Base-by-base conservation (phyloP, 768 basidiomycete species). In the Epithele typhae region DNA sequence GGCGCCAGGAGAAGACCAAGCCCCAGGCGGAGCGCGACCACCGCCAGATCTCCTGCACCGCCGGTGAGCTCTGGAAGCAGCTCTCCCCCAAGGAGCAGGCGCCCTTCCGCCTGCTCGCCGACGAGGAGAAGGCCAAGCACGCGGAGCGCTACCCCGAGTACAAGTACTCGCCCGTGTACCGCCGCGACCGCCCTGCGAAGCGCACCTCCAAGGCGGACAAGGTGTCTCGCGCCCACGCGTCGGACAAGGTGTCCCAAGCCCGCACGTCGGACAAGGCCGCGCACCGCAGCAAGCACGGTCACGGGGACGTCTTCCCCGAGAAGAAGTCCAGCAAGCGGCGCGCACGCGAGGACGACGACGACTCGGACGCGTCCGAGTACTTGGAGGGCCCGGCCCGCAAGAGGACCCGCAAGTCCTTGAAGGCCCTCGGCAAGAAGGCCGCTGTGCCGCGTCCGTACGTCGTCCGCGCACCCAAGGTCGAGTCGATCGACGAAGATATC, bases 1-100 rank as follows among this genome's bases (percentile, higher is more conserved):
- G 86, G 67, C 73, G 69, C 43, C 76, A 76, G 54, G 66, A 71
- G 9, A 68, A 74, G 25, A 61, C 73, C 24, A 78, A 78, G 41
- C 73, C 73, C 1, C 64, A 64, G 32, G 68, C 77, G 41, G 84
- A 86, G 66, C 74, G 69, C 49, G 79, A 84, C 40, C 88, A 92
- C 61, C 81, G 87, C 61, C 75, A 79, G 45, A 77, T 92, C 48
- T 84, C 82, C 48, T 74, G 79, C 45, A 75, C 88, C 42, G 84
- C 81, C 2, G 88, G 82, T 4, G 62, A 77, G 25, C 71, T 75
- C 53, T 93, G 90, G 90, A 76, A 77, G 39, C 60, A 74, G 43
- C 64, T 88, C 25, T 56, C 66, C 9, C 59, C 63, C 0, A 70
- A 67, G 19, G 73, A 79, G 56, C 77, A 73, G 43, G 64, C 59